Conservation (phyloP, 805 yeast genomes). For the Zygoascus biomembranicola region DNA sequence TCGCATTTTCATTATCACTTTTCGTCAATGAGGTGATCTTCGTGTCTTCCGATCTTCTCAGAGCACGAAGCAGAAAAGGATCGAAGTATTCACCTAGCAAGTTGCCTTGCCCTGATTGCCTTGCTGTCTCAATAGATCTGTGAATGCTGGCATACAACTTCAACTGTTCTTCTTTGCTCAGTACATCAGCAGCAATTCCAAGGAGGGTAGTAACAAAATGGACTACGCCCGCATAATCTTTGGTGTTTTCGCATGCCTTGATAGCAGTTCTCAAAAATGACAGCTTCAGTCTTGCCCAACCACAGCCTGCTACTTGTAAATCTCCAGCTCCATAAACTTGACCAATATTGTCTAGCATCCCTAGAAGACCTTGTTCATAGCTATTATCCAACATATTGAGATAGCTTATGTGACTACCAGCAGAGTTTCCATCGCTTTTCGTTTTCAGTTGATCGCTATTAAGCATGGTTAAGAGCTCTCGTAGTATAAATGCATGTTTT, state of each 20-base stretch:
- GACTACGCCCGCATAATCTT: slow-evolving; percentile 37
- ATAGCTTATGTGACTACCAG: not conserved
- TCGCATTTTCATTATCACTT: not conserved
- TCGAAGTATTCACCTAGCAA: slow-evolving; percentile 55
- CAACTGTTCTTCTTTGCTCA: slow-evolving; percentile 52
- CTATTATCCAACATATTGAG: not conserved
- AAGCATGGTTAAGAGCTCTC: slow-evolving; percentile 36
- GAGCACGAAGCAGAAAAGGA: slow-evolving; percentile 49
- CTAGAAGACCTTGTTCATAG: slow-evolving; percentile 26
- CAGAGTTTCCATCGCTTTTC: not conserved
- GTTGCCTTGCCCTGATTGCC: slow-evolving; percentile 6
- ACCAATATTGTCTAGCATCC: slow-evolving; percentile 42
- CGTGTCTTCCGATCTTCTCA: slow-evolving; percentile 22
- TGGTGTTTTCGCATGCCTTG: slow-evolving; percentile 43
- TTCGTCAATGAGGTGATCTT: slow-evolving; percentile 1
- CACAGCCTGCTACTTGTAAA: slow-evolving; percentile 27
- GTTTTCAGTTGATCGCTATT: not conserved
- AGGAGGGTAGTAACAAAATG: slow-evolving; percentile 47
- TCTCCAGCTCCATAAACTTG: slow-evolving; percentile 45
- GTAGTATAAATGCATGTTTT: slow-evolving; percentile 60
- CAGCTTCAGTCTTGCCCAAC: slow-evolving; percentile 53
- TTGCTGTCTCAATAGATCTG: slow-evolving; percentile 14
- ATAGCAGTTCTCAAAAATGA: slow-evolving; percentile 46
- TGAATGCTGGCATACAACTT: slow-evolving; percentile 31
- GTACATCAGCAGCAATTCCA: slow-evolving; percentile 45